Evolutionary conservation across 441 rosid species (phyloP).

Genomic region (Flueggea neowawraea): DNA sequence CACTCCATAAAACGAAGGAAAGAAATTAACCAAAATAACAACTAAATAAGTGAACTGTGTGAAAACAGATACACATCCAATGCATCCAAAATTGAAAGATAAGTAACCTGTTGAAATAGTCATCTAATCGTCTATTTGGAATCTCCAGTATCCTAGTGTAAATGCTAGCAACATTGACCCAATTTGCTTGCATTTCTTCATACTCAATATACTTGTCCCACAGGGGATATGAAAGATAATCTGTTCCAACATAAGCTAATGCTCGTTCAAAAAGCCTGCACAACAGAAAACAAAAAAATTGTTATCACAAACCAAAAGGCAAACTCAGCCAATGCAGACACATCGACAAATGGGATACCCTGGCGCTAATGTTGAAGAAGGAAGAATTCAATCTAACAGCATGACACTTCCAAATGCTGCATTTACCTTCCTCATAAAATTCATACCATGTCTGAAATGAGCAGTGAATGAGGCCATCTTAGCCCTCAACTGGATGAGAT

Average conservation of each 20-base stretch:
- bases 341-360: slow-evolving; percentile 26
- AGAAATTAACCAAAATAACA: too few species aligned
- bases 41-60: too few species aligned
- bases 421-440: slow-evolving; percentile 92
- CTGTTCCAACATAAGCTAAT: slow-evolving; percentile 87
- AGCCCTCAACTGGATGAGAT: slow-evolving; percentile 81
- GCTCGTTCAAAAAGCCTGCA: slow-evolving; percentile 97
- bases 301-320: slow-evolving; percentile 22
- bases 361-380: slow-evolving; percentile 39
- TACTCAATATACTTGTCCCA: slow-evolving; percentile 98
- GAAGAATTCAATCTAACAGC: slow-evolving; percentile 77
- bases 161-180: slow-evolving; percentile 75
- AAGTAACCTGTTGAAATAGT: slow-evolving; percentile 63
- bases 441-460: slow-evolving; percentile 79
- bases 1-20: too few species aligned
- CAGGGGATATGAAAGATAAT: slow-evolving; percentile 72
- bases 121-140: slow-evolving; percentile 86
- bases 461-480: slow-evolving; percentile 87
- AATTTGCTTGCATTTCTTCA: slow-evolving; percentile 87
- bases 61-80: too few species aligned
- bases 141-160: slow-evolving; percentile 83
- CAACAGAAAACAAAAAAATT: slow-evolving; percentile 18
- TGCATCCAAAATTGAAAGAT: neutral
- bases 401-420: slow-evolving; percentile 75
- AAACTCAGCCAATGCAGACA: slow-evolving; percentile 25